Evolutionary conservation across 169 alveolate species (phyloP).

Genomic region (Babesia bigemina): DNA sequence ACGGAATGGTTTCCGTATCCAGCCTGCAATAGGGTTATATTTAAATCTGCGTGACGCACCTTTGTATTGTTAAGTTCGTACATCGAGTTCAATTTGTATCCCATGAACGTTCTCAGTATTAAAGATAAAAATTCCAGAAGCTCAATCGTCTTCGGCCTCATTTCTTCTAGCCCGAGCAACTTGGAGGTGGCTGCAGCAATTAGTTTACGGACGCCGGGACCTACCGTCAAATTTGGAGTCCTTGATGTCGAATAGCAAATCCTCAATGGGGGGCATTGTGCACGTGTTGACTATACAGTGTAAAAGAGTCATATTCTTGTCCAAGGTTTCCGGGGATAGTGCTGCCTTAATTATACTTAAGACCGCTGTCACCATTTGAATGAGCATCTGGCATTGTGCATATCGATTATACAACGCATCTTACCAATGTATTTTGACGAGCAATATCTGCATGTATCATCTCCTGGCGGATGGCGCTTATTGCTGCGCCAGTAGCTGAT

Average conservation of each 20-base stretch:
- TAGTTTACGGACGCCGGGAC: neutral
- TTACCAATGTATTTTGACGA: neutral
- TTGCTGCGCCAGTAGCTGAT: neutral
- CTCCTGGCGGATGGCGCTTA: neutral
- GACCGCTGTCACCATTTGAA: slow-evolving; percentile 26
- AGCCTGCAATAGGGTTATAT: neutral
- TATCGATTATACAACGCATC: neutral
- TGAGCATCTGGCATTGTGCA: slow-evolving; percentile 4
- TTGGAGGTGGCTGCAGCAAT: neutral
- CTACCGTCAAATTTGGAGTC: neutral
- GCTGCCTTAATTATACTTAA: slow-evolving; percentile 16
- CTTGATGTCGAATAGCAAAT: slow-evolving; percentile 3
- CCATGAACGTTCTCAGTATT: slow-evolving; percentile 24
- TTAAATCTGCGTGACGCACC: neutral
- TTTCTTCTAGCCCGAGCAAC: neutral
- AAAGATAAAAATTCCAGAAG: slow-evolving; percentile 25
- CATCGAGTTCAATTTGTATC: slow-evolving; percentile 18
- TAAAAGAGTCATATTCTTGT: slow-evolving; percentile 15
- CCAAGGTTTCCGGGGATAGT: slow-evolving; percentile 31
- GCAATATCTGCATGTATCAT: neutral
- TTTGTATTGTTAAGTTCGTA: slow-evolving; percentile 1
- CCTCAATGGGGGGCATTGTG: slow-evolving; percentile 1
- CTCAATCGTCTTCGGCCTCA: neutral
- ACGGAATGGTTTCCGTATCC: slow-evolving; percentile 1
- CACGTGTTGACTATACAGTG: slow-evolving; percentile 5